Conservation (phyloP, 2,329 filamentous ascomycete species). For the Penicillium sp. region DNA sequence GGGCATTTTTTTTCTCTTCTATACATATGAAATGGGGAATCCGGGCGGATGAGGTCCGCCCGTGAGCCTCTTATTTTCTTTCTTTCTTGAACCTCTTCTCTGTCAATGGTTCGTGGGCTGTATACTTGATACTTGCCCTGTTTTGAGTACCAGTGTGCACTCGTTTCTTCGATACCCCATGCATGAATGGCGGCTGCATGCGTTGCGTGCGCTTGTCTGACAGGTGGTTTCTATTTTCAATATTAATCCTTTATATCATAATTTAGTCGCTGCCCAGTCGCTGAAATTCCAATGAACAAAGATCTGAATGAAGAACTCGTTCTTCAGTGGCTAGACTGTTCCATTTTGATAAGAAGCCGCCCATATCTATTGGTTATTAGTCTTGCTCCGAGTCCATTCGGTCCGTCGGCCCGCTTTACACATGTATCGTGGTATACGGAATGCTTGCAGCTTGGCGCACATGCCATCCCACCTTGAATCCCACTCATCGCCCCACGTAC, state of each 20-base stretch:
- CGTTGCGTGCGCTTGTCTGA: slow-evolving; percentile 6
- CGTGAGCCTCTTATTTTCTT: background rate
- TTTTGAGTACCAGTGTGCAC: slow-evolving; percentile 10
- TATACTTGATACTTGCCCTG: slow-evolving; percentile 14
- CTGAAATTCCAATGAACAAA: background rate
- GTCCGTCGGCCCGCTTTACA: background rate
- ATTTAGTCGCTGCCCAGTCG: slow-evolving; percentile 4
- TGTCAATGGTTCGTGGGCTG: slow-evolving; percentile 21
- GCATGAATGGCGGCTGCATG: slow-evolving; percentile 4
- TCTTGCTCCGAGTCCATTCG: background rate
- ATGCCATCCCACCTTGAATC: background rate
- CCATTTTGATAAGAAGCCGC: background rate
- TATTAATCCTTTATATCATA: slow-evolving; percentile 9
- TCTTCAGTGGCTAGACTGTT: background rate
- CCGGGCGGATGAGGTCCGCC: background rate
- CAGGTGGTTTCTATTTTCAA: background rate
- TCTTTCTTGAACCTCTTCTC: slow-evolving; percentile 6
- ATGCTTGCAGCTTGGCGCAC: background rate
- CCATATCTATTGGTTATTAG: background rate
- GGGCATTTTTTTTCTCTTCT: background rate
- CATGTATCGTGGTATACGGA: background rate
- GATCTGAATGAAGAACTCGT: background rate
- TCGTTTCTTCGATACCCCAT: slow-evolving; percentile 23
- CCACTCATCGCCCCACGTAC: slow-evolving; percentile 43
- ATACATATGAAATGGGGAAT: slow-evolving; percentile 11